A percentile compares a stretch with the other conserved stretches of the same genome.
phyloP scores from a whole-genome alignment of 441 rosid species.

The Codiaeum variegatum region DNA sequence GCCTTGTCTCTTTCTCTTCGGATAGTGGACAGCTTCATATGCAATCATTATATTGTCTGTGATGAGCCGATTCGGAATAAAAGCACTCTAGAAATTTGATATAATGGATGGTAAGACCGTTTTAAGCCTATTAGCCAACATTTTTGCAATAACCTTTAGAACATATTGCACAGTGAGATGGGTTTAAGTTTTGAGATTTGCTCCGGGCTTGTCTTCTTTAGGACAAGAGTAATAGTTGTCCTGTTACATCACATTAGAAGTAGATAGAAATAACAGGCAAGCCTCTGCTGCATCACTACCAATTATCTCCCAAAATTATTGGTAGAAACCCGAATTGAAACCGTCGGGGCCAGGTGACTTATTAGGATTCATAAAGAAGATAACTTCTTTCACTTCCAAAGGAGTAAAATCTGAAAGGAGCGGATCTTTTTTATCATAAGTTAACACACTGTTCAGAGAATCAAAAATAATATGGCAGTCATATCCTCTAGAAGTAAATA shows the following conservation, averaged over 20 bases:
- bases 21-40: not conserved
- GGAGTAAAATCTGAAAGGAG: not conserved
- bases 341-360: not conserved
- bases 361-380: not conserved
- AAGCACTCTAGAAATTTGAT: not conserved
- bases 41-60: not conserved
- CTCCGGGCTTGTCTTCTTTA: not conserved
- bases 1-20: not conserved
- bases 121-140: not conserved
- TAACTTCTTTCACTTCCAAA: not conserved
- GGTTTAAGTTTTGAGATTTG: not conserved
- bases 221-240: not conserved
- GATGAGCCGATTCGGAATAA: not conserved
- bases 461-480: no score
- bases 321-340: not conserved
- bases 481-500: no score
- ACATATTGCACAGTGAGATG: not conserved
- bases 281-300: not conserved
- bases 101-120: not conserved
- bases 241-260: not conserved
- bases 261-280: not conserved
- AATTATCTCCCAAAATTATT: not conserved
- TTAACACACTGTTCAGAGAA: no score
- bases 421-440: not conserved
- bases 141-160: not conserved